A percentile compares a stretch with the other conserved stretches of the same genome.
These are phyloP conservation scores for Tricholoma matsutake DNA, from an alignment of 768 basidiomycete species.

Conservation along the genomic window DNA sequence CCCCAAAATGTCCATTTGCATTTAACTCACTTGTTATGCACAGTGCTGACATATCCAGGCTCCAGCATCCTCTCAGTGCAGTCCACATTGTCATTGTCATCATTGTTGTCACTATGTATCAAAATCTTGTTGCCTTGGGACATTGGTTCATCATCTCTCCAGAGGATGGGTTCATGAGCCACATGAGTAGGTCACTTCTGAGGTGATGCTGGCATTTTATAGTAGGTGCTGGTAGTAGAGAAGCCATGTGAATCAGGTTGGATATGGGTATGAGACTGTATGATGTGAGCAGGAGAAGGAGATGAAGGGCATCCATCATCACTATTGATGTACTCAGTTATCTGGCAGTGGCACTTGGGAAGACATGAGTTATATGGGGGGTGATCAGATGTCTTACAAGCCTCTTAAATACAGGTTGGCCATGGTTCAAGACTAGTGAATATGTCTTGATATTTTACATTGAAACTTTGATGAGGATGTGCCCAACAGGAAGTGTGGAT, in stretches of 20 bases:
- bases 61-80: neutral
- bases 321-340: neutral
- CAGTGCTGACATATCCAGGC: neutral
- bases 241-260: neutral
- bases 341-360: neutral
- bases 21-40: neutral
- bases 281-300: neutral
- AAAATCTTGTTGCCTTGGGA: neutral
- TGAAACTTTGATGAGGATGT: neutral
- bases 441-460: neutral
- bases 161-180: neutral
- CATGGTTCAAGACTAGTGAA: neutral
- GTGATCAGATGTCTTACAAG: neutral
- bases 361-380: neutral
- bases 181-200: neutral
- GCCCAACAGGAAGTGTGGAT: neutral
- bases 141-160: neutral
- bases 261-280: neutral
- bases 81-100: neutral
- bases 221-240: neutral
- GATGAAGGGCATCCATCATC: neutral
- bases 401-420: neutral
- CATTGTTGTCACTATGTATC: neutral
- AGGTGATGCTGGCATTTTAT: slow-evolving; percentile 1
- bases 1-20: neutral